phyloP scores from a whole-genome alignment of 805 yeast genomes.

The Maudiozyma saulgeensis region DNA sequence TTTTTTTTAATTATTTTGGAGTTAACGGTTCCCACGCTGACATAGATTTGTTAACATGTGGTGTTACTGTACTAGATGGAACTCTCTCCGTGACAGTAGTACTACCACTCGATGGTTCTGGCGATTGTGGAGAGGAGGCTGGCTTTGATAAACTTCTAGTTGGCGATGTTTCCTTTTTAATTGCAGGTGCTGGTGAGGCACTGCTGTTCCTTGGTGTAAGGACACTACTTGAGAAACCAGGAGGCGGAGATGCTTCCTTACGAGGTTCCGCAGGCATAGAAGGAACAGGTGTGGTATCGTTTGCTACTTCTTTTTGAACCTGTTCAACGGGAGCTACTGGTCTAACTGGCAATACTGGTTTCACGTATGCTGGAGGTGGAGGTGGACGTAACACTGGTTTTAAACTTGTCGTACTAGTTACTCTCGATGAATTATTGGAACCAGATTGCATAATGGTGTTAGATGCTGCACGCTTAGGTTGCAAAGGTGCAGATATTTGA shows the following conservation, averaged over 20 bases:
- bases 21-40: constrained; percentile 14
- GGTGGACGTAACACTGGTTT: constrained; percentile 13
- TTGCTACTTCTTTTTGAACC: background rate
- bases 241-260: constrained; percentile 25
- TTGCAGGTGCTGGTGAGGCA: constrained; percentile 2
- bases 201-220: constrained; percentile 27
- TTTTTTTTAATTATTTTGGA: constrained; percentile 8
- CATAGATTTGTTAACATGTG: constrained; percentile 3
- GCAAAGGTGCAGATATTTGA: constrained; percentile 5
- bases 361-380: constrained; percentile 13
- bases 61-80: background rate
- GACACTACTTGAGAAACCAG: constrained; percentile 29
- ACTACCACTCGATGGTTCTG: background rate
- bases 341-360: background rate
- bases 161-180: background rate
- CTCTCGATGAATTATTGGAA: background rate
- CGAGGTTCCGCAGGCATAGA: background rate
- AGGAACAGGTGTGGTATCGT: background rate
- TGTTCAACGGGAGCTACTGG: background rate
- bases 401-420: background rate
- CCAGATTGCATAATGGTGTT: background rate
- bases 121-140: background rate
- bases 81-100: background rate
- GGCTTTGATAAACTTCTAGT: background rate
- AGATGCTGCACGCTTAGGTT: constrained; percentile 3